Conservation (phyloP, 345 rosid species). For the Nasturtium officinale region DNA sequence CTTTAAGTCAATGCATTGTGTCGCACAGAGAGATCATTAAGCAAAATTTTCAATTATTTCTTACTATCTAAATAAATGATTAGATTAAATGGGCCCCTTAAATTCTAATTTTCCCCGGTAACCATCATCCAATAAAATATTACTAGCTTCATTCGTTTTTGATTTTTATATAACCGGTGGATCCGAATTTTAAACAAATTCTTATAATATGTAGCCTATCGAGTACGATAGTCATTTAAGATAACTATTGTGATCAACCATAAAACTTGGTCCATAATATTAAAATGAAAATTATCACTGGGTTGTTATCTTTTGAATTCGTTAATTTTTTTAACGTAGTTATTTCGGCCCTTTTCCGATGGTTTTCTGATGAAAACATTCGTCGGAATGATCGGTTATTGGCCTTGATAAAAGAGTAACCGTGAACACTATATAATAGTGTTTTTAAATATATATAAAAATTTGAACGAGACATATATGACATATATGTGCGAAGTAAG, state of each 20-base stretch:
- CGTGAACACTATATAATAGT: background rate
- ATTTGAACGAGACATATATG: too few relatives aligned
- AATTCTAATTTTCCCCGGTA: background rate
- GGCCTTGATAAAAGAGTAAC: too few relatives aligned
- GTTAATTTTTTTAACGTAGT: too few relatives aligned
- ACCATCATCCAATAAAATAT: background rate
- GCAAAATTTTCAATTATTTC: background rate
- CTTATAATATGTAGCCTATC: background rate
- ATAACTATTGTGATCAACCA: background rate
- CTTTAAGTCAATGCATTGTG: conserved; percentile 37
- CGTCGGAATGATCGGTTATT: background rate
- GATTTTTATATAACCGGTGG: background rate
- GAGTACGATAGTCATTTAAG: background rate
- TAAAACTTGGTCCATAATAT: background rate
- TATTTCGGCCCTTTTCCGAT: too few relatives aligned
- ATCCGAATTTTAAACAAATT: background rate
- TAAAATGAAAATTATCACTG: background rate
- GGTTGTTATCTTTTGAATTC: too few relatives aligned
- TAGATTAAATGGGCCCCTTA: background rate
- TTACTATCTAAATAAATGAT: background rate
- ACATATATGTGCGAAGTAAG: too few relatives aligned
- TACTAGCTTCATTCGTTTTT: background rate
- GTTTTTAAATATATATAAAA: too few relatives aligned
- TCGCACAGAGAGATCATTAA: conserved; percentile 23
- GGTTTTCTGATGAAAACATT: background rate